Evolutionary conservation across 2,329 filamentous ascomycete genomes (phyloP), one percentile per base, ranked within the genome.

Genomic region (Fusarium buxicola): DNA sequence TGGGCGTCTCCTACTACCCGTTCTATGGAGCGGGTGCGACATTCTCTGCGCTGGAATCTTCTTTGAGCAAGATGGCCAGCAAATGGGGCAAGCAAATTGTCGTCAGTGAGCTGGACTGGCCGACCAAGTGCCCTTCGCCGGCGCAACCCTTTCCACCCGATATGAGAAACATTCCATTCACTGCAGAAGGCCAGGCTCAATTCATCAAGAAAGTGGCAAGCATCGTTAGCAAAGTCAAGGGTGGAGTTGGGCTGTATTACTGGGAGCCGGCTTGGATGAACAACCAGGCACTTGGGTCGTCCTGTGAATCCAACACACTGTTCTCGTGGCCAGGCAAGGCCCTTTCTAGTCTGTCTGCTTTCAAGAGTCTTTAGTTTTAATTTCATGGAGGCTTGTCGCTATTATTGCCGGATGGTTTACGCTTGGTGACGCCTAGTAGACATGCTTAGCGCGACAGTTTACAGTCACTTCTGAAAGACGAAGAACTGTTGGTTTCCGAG

Each of bases 251-350:
- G 0, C 39, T 92, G 8, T 91, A 89, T 60, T 92, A 92, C 65
- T 92, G 89, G 89, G 89, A 92, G 72, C 89, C 89, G 0, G 86
- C 85, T 1, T 92, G 88, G 88, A 79, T 91, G 60, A 80, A 86
- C 36, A 92, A 91, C 74, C 82, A 84, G 10, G 82, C 75, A 0
- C 74, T 91, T 47, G 89, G 89, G 2, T 89, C 87, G 15, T 88
- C 86, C 36, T 91, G 89, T 70, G 77, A 79, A 15, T 86, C 86
- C 66, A 90, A 89, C 73, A 78, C 87, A 39, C 81, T 91, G 81
- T 86, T 90, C 48, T 77, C 80, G 55, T 81, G 78, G 62, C 78
- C 79, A 3, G 83, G 86, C 4, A 80, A 79, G 50, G 85, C 82
- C 5, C 78, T 86, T 64, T 82, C 79, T 11, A 89, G 87, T 70